Evolutionary conservation across 2,329 filamentous ascomycete genomes (phyloP), one percentile per base, ranked within the genome.

Genomic region (Fulvia fulva): DNA sequence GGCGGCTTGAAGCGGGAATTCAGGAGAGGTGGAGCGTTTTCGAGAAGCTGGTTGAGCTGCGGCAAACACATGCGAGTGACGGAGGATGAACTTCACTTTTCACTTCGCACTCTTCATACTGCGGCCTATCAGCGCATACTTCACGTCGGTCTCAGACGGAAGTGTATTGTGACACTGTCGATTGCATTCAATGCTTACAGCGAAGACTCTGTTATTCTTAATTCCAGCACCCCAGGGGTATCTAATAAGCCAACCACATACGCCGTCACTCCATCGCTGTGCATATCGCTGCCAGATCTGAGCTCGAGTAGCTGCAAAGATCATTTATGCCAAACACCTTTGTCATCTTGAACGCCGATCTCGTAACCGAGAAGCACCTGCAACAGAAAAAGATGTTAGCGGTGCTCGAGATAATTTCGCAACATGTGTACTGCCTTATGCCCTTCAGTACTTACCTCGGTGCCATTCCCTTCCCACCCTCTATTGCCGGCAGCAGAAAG

Each of bases 281-380:
- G 53, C 54, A 28, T 8, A n/a, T 41, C 37, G 37, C 37, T 41
- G 14, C 37, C 37, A 41, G 14, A n/a, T n/a, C 37, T 41, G 37
- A 34, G 16, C 30, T 34, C 30, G 41, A 41, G 46, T 34, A 28
- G n/a, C 21, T 53, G 21, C 43, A 32, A n/a, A n/a, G 14, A 19
- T 66, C 57, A 68, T 59, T 63, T 64, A 53, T 70, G 67, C 69
- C 68, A 71, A 21, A 64, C 50, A 22, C 69, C 69, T n/a, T 59
- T 60, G 22, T 59, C 64, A 57, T 71, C 70, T 58, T 65, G 65
- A 9, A 68, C 64, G 11, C 69, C 69, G 65, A 99, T 96, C 76
- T 99, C 94, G 74, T 99, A 99, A 16, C 94, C 94, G 55, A 99
- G 84, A 60, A 99, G 74, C n/a, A n/a, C n/a, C n/a, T n/a, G n/a